Evolutionary conservation across 2,329 filamentous ascomycete species (phyloP).

Genomic region (Trichoderma asperellum): DNA sequence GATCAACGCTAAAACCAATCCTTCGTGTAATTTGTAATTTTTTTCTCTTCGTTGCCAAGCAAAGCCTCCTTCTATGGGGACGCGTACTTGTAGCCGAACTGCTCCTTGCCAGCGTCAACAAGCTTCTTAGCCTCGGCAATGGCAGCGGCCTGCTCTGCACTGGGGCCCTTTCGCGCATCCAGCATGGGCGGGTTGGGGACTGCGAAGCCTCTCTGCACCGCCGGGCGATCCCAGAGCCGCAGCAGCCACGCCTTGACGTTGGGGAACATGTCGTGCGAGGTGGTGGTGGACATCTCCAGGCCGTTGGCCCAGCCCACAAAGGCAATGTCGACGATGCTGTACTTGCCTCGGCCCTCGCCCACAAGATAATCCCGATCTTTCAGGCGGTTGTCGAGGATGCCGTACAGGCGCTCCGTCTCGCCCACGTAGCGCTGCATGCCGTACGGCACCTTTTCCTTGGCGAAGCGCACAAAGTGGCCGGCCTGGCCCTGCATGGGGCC

Average conservation of each 20-base stretch:
- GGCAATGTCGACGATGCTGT: constrained; percentile 72
- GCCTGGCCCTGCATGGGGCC: constrained; percentile 76
- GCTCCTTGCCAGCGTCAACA: constrained; percentile 48
- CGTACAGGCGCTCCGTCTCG: constrained; percentile 74
- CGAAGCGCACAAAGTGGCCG: constrained; percentile 71
- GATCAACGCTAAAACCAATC: not conserved
- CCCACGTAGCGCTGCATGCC: constrained; percentile 74
- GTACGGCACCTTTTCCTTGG: constrained; percentile 71
- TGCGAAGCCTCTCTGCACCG: constrained; percentile 71
- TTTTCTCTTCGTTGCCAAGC: not conserved
- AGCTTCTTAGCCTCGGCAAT: constrained; percentile 39
- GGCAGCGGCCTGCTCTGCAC: constrained; percentile 34
- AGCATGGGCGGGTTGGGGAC: constrained; percentile 63
- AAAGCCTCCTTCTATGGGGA: constrained; percentile 41
- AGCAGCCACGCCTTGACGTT: constrained; percentile 74
- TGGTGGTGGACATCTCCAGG: constrained; percentile 44
- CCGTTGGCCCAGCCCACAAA: constrained; percentile 70
- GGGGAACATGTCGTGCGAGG: constrained; percentile 65
- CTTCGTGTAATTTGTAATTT: not conserved
- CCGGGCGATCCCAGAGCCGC: constrained; percentile 67
- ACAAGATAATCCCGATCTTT: constrained; percentile 54
- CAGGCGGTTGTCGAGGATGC: constrained; percentile 70
- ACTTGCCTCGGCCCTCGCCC: constrained; percentile 58
- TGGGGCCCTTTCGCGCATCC: constrained; percentile 29
- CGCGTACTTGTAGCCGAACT: constrained; percentile 53